phyloP scores from a whole-genome alignment of 495 filamentous ascomycete genomes.

The Rhypophila decipiens region DNA sequence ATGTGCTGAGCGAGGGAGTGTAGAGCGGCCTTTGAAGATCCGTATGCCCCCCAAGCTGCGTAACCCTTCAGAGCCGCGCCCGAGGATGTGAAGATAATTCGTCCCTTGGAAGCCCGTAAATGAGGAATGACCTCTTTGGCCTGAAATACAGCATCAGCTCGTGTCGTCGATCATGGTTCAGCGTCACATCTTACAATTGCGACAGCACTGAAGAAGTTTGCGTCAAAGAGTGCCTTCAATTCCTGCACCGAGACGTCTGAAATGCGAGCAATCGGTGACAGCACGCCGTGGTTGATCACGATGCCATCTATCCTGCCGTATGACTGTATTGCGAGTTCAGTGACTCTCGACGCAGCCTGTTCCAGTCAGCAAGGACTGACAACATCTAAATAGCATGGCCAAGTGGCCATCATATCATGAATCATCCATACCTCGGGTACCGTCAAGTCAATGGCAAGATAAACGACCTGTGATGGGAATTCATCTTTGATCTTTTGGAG shows the following conservation, averaged over 20 bases:
- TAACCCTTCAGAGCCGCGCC: constrained; percentile 66
- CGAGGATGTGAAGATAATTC: constrained; percentile 68
- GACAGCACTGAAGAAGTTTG: constrained; percentile 77
- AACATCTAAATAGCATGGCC: not conserved
- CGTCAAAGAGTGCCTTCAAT: constrained; percentile 71
- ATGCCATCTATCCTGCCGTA: constrained; percentile 76
- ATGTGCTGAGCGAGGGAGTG: constrained; percentile 74
- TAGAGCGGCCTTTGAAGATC: constrained; percentile 79
- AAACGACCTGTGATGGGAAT: constrained; percentile 61
- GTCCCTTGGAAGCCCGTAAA: constrained; percentile 62
- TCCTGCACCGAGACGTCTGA: constrained; percentile 56
- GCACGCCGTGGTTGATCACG: constrained; percentile 79
- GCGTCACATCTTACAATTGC: constrained; percentile 54
- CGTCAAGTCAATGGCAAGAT: constrained; percentile 69
- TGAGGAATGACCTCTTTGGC: constrained; percentile 65
- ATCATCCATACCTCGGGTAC: constrained; percentile 46
- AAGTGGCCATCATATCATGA: not conserved
- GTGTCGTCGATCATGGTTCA: not conserved
- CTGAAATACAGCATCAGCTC: constrained; percentile 40
- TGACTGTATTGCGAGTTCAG: constrained; percentile 53
- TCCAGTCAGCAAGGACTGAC: constrained; percentile 1
- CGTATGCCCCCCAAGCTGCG: constrained; percentile 71
- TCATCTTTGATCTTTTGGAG: constrained; percentile 60
- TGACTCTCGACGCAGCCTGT: constrained; percentile 51
- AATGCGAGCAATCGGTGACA: constrained; percentile 72